Base-by-base conservation (phyloP, 441 rosid genomes). In the Eruca vesicaria region DNA sequence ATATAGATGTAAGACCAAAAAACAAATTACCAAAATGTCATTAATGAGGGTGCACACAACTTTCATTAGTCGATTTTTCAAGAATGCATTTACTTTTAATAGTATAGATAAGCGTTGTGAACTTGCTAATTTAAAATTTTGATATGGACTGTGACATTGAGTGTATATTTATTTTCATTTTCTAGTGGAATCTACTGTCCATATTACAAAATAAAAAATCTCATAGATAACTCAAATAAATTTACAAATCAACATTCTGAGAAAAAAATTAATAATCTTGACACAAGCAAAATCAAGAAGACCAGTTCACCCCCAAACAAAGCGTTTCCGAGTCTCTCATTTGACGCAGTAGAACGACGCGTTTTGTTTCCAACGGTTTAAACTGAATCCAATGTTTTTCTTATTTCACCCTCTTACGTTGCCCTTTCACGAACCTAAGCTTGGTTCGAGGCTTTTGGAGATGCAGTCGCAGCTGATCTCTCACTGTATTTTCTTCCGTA, bases 391-490 rank as follows among this genome's bases (percentile, higher is more conserved):
- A 29, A 29, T 29, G 5, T 29, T 41, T 38, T 41, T 41, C 2
- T 41, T 12, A 41, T n/a, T 41, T 60, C 48, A 52, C 43, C 48
- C 52, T 29, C 64, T 81, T 78, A 78, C 62, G 78, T 53, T 38
- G 86, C 78, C 45, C 73, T 78, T 77, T 75, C 68, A 77, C 82
- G 83, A 71, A 36, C 60, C 68, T 75, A 80, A 48, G 68, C 15
- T 75, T 83, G 68, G 73, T 63, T 59, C 8, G 74, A 85, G 29
- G 66, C 79, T 78, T 79, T 89, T 76, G 70, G 85, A 71, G 80
- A 41, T 38, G 82, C 66, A n/a, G 82, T 43, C 32, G 86, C 82
- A 10, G 94, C 94, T 72, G 90, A 89, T 85, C 92, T 88, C 82
- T 26, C 29, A 26, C 81, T 93, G 93, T 84, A 86, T 85, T 77